These are phyloP conservation scores for Eragrostis tef DNA, from an alignment of 202 grass and related monocot species.

Conservation along the genomic window DNA sequence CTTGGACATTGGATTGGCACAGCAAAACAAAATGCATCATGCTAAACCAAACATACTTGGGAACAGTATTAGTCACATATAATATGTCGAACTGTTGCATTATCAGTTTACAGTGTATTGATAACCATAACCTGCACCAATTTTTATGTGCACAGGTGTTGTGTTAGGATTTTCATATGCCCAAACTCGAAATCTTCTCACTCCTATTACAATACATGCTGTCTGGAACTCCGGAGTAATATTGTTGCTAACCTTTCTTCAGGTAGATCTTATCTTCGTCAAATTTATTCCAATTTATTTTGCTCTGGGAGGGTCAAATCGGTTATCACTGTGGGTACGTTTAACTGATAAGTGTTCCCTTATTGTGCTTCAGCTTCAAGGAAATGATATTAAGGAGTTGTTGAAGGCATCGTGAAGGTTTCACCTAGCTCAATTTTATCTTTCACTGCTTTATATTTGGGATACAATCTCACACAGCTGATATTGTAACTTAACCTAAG, in stretches of 20 bases:
- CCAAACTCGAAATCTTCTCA: slow-evolving; percentile 90
- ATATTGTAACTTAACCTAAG: background rate
- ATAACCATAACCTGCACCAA: slow-evolving; percentile 8
- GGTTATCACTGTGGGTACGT: background rate
- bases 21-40: background rate
- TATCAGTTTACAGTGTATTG: slow-evolving; percentile 3
- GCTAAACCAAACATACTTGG: slow-evolving; percentile 4
- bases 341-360: slow-evolving; percentile 27
- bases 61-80: background rate
- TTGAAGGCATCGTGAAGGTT: slow-evolving; percentile 59
- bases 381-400: slow-evolving; percentile 72
- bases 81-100: background rate
- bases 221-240: slow-evolving; percentile 90
- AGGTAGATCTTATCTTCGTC: background rate
- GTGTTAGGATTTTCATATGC: slow-evolving; percentile 85
- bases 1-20: slow-evolving; percentile 3
- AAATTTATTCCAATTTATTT: background rate
- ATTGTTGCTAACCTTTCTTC: slow-evolving; percentile 77
- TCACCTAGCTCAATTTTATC: slow-evolving; percentile 34
- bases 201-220: slow-evolving; percentile 85
- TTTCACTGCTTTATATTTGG: background rate
- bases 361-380: slow-evolving; percentile 64
- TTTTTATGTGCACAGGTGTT: slow-evolving; percentile 61
- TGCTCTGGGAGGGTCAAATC: background rate
- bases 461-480: too few relatives aligned